These are phyloP conservation scores for Phylloporus arenicola DNA, from an alignment of 768 basidiomycete genomes.

Conservation along the genomic window DNA sequence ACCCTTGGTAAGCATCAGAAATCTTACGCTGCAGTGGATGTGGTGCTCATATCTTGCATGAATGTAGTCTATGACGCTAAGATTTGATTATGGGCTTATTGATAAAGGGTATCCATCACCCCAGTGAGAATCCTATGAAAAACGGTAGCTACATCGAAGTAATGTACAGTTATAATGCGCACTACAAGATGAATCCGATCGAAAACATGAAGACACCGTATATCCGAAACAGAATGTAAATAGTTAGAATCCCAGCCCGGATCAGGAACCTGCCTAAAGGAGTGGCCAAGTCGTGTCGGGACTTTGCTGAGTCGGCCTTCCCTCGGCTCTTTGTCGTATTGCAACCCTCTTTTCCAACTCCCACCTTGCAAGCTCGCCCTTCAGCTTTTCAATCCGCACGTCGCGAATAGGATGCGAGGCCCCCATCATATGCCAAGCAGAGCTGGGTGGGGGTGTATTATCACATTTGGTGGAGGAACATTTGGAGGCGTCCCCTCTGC, in stretches of 20 bases:
- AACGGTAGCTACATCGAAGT: background rate
- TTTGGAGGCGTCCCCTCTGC: conserved; percentile 33
- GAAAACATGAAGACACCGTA: background rate
- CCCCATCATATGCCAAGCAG: conserved; percentile 31
- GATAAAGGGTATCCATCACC: no score
- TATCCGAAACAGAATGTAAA: background rate
- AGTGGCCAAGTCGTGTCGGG: conserved; percentile 8
- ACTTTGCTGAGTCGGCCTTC: conserved; percentile 14
- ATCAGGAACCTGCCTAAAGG: conserved; percentile 5
- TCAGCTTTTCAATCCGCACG: conserved; percentile 37
- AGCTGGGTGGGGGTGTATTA: conserved; percentile 6
- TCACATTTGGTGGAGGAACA: conserved; percentile 17
- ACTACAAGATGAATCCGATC: background rate
- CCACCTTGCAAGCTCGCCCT: conserved; percentile 44
- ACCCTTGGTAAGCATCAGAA: background rate
- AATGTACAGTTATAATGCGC: no score
- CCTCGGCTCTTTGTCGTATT: conserved; percentile 16
- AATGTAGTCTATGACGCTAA: background rate
- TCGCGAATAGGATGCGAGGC: conserved; percentile 42
- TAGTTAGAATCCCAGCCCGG: background rate
- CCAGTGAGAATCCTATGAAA: background rate
- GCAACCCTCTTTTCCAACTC: conserved; percentile 32
- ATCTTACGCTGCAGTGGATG: background rate
- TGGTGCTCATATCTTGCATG: background rate
- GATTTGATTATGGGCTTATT: no score